A percentile compares a stretch with the other conserved stretches of the same genome.
phyloP scores from a whole-genome alignment of 83 land plant genomes.

The Thuja plicata region DNA sequence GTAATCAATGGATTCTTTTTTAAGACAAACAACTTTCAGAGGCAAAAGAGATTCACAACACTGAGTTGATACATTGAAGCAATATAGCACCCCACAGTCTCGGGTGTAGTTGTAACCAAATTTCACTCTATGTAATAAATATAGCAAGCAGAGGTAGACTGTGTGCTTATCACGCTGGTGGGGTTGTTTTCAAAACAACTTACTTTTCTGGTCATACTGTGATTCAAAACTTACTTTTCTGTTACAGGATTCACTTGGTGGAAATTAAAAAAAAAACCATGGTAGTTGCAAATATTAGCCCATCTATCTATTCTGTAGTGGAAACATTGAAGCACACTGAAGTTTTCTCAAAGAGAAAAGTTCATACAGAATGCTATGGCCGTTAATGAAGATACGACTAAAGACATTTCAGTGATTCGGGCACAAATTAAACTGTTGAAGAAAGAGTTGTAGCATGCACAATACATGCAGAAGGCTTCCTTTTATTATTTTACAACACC shows the following conservation, averaged over 20 bases:
- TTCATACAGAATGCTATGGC: constrained; percentile 36
- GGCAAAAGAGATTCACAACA: too few relatives aligned
- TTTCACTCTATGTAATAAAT: too few relatives aligned
- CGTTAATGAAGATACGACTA: constrained; percentile 36
- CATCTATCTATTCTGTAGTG: constrained; percentile 33
- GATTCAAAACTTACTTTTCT: constrained; percentile 69
- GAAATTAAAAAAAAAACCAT: constrained; percentile 66
- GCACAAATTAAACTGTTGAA: constrained; percentile 31
- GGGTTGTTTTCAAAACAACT: too few relatives aligned
- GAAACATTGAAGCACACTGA: constrained; percentile 49
- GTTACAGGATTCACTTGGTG: constrained; percentile 64
- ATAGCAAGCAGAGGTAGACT: too few relatives aligned
- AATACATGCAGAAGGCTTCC: constrained; percentile 2
- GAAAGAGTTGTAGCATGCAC: constrained; percentile 4
- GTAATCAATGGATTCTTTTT: too few relatives aligned
- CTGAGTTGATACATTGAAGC: too few relatives aligned
- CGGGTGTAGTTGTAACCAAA: too few relatives aligned
- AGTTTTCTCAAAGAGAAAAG: constrained; percentile 47
- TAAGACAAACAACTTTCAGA: too few relatives aligned
- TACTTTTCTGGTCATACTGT: too few relatives aligned
- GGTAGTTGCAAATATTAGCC: constrained; percentile 60
- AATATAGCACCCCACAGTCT: too few relatives aligned
- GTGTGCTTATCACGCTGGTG: too few relatives aligned
- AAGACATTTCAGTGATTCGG: constrained; percentile 25
- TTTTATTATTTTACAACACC: not conserved